Percentiles rank a stretch among this genome's conserved stretches.
Conservation (phyloP, 2,329 filamentous ascomycete species). For the Talaromyces marneffei region DNA sequence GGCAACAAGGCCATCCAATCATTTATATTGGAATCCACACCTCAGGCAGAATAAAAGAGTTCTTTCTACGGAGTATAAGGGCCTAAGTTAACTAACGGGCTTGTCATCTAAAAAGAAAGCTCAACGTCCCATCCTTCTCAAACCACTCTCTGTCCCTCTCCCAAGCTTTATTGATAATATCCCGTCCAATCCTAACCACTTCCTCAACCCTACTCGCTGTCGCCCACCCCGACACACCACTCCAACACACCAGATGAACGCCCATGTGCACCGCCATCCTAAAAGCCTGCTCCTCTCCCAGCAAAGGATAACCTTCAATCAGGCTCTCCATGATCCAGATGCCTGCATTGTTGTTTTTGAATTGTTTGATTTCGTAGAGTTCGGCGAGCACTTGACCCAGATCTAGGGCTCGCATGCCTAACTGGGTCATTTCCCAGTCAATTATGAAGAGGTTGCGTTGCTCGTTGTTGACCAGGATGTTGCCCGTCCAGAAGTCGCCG, state of each 20-base stretch:
- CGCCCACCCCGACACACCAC: conserved; percentile 8
- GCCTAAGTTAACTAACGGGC: too few species aligned
- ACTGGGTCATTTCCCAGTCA: conserved; percentile 12
- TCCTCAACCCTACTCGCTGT: background rate
- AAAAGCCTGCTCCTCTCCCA: conserved; percentile 1
- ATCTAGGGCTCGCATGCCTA: conserved; percentile 9
- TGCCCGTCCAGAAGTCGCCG: conserved; percentile 14
- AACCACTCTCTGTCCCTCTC: conserved; percentile 11
- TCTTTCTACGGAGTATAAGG: too few species aligned
- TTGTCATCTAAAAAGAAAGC: background rate
- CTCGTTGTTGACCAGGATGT: background rate
- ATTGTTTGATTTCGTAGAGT: conserved; percentile 9
- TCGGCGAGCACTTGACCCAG: conserved; percentile 10
- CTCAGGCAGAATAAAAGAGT: too few species aligned
- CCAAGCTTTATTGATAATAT: conserved; percentile 8
- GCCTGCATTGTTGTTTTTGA: conserved; percentile 1
- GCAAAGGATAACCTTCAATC: background rate
- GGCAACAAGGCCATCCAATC: background rate
- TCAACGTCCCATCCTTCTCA: background rate
- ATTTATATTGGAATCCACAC: background rate
- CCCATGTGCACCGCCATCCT: conserved; percentile 9
- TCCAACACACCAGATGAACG: conserved; percentile 14
- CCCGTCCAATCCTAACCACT: conserved; percentile 4
- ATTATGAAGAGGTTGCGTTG: conserved; percentile 2
- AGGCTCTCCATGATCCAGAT: conserved; percentile 8